These are phyloP conservation scores for Ramaria rubella DNA, from an alignment of 768 basidiomycete genomes.

Conservation along the genomic window DNA sequence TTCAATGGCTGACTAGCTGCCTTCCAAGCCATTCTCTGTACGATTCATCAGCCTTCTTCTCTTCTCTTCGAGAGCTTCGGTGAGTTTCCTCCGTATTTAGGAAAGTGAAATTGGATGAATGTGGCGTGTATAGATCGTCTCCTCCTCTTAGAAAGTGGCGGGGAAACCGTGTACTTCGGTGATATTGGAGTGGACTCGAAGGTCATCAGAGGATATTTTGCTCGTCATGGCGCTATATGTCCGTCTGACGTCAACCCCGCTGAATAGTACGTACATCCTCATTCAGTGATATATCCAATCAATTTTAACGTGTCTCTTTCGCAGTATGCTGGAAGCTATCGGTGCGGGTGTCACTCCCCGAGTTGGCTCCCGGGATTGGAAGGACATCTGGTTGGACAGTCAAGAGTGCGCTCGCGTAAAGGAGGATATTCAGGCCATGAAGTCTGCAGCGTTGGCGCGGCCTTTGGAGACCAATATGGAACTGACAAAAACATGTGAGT, in stretches of 20 bases:
- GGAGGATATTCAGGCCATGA: slow-evolving; percentile 39
- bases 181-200: slow-evolving; percentile 72
- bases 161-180: slow-evolving; percentile 91
- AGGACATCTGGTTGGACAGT: slow-evolving; percentile 75
- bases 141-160: slow-evolving; percentile 57
- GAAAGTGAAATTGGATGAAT: slow-evolving; percentile 29
- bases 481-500: slow-evolving; percentile 42
- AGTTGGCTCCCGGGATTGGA: slow-evolving; percentile 79
- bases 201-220: slow-evolving; percentile 70
- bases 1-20: too few species aligned
- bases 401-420: slow-evolving; percentile 42
- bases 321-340: slow-evolving; percentile 69
- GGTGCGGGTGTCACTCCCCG: slow-evolving; percentile 73
- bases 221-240: slow-evolving; percentile 64
- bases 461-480: slow-evolving; percentile 35
- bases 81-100: slow-evolving; percentile 33
- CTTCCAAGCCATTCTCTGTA: slow-evolving; percentile 68
- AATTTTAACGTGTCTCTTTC: slow-evolving; percentile 22
- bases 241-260: slow-evolving; percentile 74
- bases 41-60: slow-evolving; percentile 84
- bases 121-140: slow-evolving; percentile 29
- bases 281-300: not conserved
- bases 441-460: slow-evolving; percentile 37
- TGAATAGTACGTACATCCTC: slow-evolving; percentile 36
- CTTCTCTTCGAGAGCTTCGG: slow-evolving; percentile 86